These are phyloP conservation scores for Lentinula sp. DNA, from an alignment of 768 basidiomycete genomes.

Conservation along the genomic window DNA sequence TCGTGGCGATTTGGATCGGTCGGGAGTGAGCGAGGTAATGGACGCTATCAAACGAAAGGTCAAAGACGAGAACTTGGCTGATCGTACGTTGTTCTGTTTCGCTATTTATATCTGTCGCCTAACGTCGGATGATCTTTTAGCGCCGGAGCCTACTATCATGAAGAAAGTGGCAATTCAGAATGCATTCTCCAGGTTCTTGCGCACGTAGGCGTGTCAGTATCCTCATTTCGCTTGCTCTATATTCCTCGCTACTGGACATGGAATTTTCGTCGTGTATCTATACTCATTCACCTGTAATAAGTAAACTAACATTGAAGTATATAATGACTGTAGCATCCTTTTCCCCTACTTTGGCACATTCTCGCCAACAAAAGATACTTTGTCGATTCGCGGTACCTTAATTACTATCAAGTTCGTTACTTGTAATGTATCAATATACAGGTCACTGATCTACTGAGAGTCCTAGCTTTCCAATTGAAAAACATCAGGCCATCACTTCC, in stretches of 20 bases:
- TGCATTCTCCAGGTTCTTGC: conserved; percentile 70
- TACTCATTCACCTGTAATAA: not conserved
- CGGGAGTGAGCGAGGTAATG: conserved; percentile 84
- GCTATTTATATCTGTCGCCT: not conserved
- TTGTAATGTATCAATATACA: too few species aligned
- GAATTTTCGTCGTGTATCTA: not conserved
- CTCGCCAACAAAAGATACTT: not conserved
- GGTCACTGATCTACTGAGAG: too few species aligned
- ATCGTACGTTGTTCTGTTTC: conserved; percentile 51
- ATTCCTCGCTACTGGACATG: too few species aligned
- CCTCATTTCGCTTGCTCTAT: too few species aligned
- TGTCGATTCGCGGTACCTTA: too few species aligned
- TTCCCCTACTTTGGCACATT: not conserved
- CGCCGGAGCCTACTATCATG: conserved; percentile 83
- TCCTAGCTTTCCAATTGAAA: too few species aligned
- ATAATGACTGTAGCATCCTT: not conserved
- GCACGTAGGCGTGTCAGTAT: conserved; percentile 14
- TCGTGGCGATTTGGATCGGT: conserved; percentile 87
- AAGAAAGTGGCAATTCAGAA: conserved; percentile 80
- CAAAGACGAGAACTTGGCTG: conserved; percentile 78
- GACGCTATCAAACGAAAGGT: conserved; percentile 90
- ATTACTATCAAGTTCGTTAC: too few species aligned
- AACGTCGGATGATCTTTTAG: conserved; percentile 29
- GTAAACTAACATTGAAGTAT: not conserved
- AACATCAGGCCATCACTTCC: not conserved